Base-by-base conservation (phyloP, 1,284 basidiomycete genomes). In the Somion occarium region DNA sequence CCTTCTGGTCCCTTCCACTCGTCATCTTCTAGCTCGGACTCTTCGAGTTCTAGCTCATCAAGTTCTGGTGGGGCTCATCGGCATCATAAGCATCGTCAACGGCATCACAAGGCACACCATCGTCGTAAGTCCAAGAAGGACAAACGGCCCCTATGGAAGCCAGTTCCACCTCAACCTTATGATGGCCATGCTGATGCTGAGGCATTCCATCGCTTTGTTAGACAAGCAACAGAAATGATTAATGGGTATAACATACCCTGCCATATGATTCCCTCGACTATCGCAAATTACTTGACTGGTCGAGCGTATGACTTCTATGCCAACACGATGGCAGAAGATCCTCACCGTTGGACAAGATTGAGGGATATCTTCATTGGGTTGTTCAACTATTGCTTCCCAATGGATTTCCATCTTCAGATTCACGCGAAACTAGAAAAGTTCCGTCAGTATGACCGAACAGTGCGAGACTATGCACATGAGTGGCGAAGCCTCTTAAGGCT, bases 321-420 rank as follows among this genome's bases (percentile, higher is more conserved):
- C 0, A 61, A 55, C 2, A 59, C 68, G 18, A 71, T 73, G 0
- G 20, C 19, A 12, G 56, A 68, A 0, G 38, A 53, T 0, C 43
- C 43, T 4, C 43, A 23, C n/a, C 42, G 58, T 5, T 66, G 64
- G 64, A 51, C 22, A 0, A n/a, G n/a, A n/a, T 46, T 62, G 0
- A 18, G 57, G 0, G 20, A 46, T 5, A 68, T 75, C 53, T 72
- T 74, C 46, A 38, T 52, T 0, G 72, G 57, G 5, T 47, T 77
- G 2, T 77, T 72, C 52, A 64, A 74, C 50, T 70, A 72, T 50
- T 75, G 73, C 44, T 78, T 77, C 63, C 72, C 71, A 0, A 50
- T 66, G 0, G 61, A 73, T 38, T 75, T 67, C 50, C 58, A 67
- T 2, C 27, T 54, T 0, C 49, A 60, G 18, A 56, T 61, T 48